Evolutionary conservation across 2,329 filamentous ascomycete species (phyloP), one percentile per base, ranked within the genome.

Genomic region (Scorias spongiosa): DNA sequence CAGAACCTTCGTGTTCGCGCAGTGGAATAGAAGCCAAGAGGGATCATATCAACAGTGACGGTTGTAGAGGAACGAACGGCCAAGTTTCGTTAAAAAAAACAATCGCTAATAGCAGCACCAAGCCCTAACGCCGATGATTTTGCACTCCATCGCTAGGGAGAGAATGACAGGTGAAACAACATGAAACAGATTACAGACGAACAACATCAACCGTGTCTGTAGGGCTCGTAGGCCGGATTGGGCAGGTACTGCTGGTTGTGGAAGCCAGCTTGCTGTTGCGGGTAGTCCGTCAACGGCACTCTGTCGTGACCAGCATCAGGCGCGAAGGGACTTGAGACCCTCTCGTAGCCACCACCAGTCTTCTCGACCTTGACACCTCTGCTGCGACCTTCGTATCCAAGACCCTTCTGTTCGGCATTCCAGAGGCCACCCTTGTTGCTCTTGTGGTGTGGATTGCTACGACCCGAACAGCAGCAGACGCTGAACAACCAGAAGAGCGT

Each of bases 401-500:
- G 46, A 9, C 51, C 54, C 45, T 54, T 55, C 14, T 52, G 52
- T 48, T 57, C 57, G 1, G 55, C 56, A 29, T 49, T 51, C 55
- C 54, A 57, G 9, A 63, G 54, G n/a, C 57, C 56, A 42, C 57
- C 56, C 37, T 58, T 57, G 48, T 67, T 65, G 43, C 58, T 59
- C 48, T 60, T 51, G 50, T 65, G 66, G 56, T 66, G 60, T 43
- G 68, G 68, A 26, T 67, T 65, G 44, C 66, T 70, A 54, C 72
- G 70, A 40, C 85, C 84, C 54, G 75, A 78, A 72, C 88, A 94
- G 77, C 88, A 96, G 80, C 89, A 96, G 57, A 83, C 75, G 63
- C 80, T 85, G 63, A 93, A 77, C 58, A 88, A 68, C 89, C 91
- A 96, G 80, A 96, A 95, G 59, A 94, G 66, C 50, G 76, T 77